Percentiles rank a stretch among this genome's conserved stretches.
Evolutionary conservation across 768 basidiomycete genomes (phyloP).

Genomic region (Lentinula sp.): DNA sequence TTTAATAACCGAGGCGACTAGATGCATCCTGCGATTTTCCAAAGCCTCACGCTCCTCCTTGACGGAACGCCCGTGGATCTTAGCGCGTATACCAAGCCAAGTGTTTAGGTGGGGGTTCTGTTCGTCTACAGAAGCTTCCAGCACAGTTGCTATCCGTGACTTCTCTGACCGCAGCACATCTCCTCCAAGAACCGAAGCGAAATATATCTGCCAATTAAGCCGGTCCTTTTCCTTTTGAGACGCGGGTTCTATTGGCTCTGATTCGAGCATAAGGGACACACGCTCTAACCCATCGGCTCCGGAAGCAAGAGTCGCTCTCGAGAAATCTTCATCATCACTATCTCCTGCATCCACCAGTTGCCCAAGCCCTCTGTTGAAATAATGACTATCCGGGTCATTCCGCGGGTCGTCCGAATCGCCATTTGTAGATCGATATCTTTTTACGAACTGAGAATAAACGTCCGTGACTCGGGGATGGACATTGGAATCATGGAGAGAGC

Average conservation of each 20-base stretch:
- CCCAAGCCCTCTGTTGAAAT: constrained; percentile 66
- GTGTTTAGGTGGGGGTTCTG: constrained; percentile 63
- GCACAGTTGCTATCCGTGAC: constrained; percentile 79
- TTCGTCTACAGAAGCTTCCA: constrained; percentile 65
- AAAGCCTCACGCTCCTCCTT: constrained; percentile 78
- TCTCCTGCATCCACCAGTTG: constrained; percentile 63
- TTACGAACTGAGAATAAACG: constrained; percentile 77
- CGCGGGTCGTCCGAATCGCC: constrained; percentile 61
- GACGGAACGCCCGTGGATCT: constrained; percentile 70
- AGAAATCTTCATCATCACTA: constrained; percentile 71
- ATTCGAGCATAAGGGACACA: constrained; percentile 48
- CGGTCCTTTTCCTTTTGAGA: constrained; percentile 75
- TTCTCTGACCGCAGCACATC: constrained; percentile 96
- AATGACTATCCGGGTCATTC: constrained; percentile 80
- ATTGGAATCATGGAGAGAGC: constrained; percentile 23
- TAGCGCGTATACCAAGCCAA: constrained; percentile 90
- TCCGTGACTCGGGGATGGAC: constrained; percentile 28
- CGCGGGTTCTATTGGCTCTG: constrained; percentile 59
- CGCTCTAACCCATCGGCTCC: constrained; percentile 43
- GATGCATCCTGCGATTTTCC: constrained; percentile 77
- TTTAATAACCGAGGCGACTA: constrained; percentile 77
- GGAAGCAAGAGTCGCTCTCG: constrained; percentile 33
- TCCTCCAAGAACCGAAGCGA: constrained; percentile 87
- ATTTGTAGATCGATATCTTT: constrained; percentile 62
- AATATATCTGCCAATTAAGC: constrained; percentile 93